Percentiles rank a stretch among this genome's conserved stretches.
These are phyloP conservation scores for Neonectria neomacrospora DNA, from an alignment of 2,329 filamentous ascomycete species.

Conservation along the genomic window DNA sequence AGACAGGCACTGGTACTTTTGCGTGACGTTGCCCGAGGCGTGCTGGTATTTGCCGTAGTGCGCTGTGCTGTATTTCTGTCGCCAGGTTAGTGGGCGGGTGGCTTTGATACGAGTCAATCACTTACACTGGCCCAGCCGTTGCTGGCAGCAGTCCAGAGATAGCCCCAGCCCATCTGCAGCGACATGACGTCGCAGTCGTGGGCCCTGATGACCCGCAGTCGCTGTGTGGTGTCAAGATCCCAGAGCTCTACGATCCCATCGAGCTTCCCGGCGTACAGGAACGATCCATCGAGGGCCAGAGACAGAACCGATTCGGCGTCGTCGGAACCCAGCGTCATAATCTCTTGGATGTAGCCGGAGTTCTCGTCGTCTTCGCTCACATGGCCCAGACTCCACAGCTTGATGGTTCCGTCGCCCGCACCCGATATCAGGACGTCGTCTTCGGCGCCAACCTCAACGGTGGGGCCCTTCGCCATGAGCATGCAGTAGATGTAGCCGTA, in stretches of 20 bases:
- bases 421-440: constrained; percentile 90
- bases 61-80: constrained; percentile 73
- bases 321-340: constrained; percentile 72
- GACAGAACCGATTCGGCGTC: constrained; percentile 76
- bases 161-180: constrained; percentile 84
- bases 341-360: constrained; percentile 72
- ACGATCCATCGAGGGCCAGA: constrained; percentile 86
- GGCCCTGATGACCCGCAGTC: constrained; percentile 85
- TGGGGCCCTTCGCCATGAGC: constrained; percentile 80
- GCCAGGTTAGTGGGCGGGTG: constrained; percentile 7
- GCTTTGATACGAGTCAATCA: constrained; percentile 9
- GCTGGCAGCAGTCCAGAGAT: constrained; percentile 89
- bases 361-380: constrained; percentile 54
- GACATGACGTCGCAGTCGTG: constrained; percentile 87
- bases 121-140: constrained; percentile 85
- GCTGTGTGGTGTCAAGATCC: constrained; percentile 94
- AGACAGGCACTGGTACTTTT: constrained; percentile 83
- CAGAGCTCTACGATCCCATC: constrained; percentile 93
- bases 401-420: constrained; percentile 92
- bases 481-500: constrained; percentile 97
- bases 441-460: constrained; percentile 73
- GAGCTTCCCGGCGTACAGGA: constrained; percentile 90
- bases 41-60: constrained; percentile 69
- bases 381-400: constrained; percentile 82
- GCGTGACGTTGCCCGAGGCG: constrained; percentile 68